phyloP scores from a whole-genome alignment of 805 yeast species.

The Naumovozyma dairenensis region DNA sequence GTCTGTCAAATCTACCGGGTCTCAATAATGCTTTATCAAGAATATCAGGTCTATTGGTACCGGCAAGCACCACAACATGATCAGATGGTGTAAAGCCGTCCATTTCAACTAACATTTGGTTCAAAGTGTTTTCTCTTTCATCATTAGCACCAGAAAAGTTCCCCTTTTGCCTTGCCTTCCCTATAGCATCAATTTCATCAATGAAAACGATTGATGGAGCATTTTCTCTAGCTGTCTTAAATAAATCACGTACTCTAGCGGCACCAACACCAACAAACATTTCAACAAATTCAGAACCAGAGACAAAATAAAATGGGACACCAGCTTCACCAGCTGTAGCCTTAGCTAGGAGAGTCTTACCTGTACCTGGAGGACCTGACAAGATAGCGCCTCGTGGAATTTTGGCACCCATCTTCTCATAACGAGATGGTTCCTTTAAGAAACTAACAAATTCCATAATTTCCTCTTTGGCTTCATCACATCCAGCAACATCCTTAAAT shows the following conservation, averaged over 20 bases:
- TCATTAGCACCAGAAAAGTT: slow-evolving; percentile 73
- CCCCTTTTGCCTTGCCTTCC: slow-evolving; percentile 79
- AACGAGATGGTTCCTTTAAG: slow-evolving; percentile 79
- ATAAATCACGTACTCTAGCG: slow-evolving; percentile 90
- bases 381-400: slow-evolving; percentile 97
- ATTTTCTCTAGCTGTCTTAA: slow-evolving; percentile 81
- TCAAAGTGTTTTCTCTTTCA: slow-evolving; percentile 92
- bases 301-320: slow-evolving; percentile 90
- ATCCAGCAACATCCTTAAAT: slow-evolving; percentile 94
- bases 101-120: slow-evolving; percentile 95
- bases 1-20: slow-evolving; percentile 97
- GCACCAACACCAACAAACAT: slow-evolving; percentile 99
- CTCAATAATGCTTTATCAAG: slow-evolving; percentile 87
- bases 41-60: slow-evolving; percentile 93
- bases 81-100: slow-evolving; percentile 89
- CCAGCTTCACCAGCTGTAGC: slow-evolving; percentile 99
- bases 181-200: slow-evolving; percentile 99
- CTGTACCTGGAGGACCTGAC: slow-evolving; percentile 99
- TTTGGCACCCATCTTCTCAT: slow-evolving; percentile 89
- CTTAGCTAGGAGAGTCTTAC: slow-evolving; percentile 92
- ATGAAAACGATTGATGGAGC: slow-evolving; percentile 96
- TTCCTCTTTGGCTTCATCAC: slow-evolving; percentile 93
- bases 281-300: slow-evolving; percentile 96
- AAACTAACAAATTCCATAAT: slow-evolving; percentile 96
- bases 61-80: slow-evolving; percentile 94